Base-by-base conservation (phyloP, 768 basidiomycete genomes). In the Dictyophora rubrovolvata region DNA sequence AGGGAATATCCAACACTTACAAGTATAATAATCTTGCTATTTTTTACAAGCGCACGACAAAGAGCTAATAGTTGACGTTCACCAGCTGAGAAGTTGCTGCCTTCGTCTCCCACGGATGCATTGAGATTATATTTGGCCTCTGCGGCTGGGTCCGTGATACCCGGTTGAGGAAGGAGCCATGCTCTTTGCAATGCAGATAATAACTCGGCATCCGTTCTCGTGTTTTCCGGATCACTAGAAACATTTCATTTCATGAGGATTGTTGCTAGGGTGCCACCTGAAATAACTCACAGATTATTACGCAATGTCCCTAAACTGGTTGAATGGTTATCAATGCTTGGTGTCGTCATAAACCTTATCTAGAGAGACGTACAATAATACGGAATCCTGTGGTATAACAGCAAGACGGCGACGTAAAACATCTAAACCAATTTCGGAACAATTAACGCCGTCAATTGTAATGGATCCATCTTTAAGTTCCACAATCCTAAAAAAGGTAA, bases 51-150 rank as follows among this genome's bases (percentile, higher is more conserved):
- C 0, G 83, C 83, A 28, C 85, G 74, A 63, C 79, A 79, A 4
- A 87, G 69, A 5, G 83, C 82, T 10, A 85, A 73, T 48, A 86
- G 71, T 63, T 87, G 84, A 60, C 79, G 79, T 68, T 87, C 85
- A n/a, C 85, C 85, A 1, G 79, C 81, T 60, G 80, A 82, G 65
- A 78, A 84, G 64, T 85, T 86, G 1, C 48, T 55, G 74, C 85
- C 86, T 69, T 87, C 85, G 63, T 85, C 81, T 8, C 79, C 77
- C 6, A 88, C 82, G 1, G 70, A 67, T 0, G 82, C 74, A 64
- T 84, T 79, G 35, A 88, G 70, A 60, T 80, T 80, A 70, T 87
- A 87, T 66, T 89, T 89, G n/a, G 79, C 75, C 62, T 83, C 79
- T 7, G 77, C 74, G 42, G 66, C 65, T 14, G 80, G 68, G 63